phyloP scores from a whole-genome alignment of 2,329 filamentous ascomycete genomes.

The Chrysoporthe puriensis region DNA sequence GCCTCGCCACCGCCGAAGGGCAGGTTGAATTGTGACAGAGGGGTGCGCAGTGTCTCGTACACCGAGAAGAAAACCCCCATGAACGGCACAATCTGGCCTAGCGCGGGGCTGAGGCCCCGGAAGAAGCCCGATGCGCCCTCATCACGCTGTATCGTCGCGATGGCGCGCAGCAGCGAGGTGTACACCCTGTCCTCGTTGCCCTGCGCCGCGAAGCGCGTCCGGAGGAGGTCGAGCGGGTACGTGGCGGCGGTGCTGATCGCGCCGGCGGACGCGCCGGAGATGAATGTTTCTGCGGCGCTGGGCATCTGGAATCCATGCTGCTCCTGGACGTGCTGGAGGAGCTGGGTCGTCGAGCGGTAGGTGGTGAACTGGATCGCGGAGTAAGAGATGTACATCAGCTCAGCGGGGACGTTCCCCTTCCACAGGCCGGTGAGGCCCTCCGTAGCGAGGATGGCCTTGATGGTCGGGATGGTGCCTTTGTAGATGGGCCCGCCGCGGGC shows the following conservation, averaged over 20 bases:
- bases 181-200: conserved; percentile 78
- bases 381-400: conserved; percentile 92
- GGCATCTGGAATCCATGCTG: conserved; percentile 51
- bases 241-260: conserved; percentile 80
- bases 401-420: conserved; percentile 97
- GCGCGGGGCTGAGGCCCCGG: conserved; percentile 77
- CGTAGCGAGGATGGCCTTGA: conserved; percentile 74
- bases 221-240: conserved; percentile 90
- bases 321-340: conserved; percentile 57
- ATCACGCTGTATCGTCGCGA: conserved; percentile 72
- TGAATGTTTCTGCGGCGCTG: conserved; percentile 74
- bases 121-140: conserved; percentile 86
- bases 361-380: conserved; percentile 86
- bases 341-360: conserved; percentile 75
- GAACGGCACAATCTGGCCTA: conserved; percentile 89
- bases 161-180: conserved; percentile 66
- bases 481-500: conserved; percentile 58
- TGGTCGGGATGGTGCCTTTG: conserved; percentile 76
- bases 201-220: conserved; percentile 96
- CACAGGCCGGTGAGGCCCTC: conserved; percentile 88
- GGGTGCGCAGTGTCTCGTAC: conserved; percentile 76
- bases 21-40: conserved; percentile 57
- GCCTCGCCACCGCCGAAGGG: conserved; percentile 83
- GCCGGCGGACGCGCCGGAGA: conserved; percentile 82
- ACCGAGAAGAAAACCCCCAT: conserved; percentile 96